phyloP scores from a whole-genome alignment of 1,139 yeast species.

The Geotrichum klebahnii region DNA sequence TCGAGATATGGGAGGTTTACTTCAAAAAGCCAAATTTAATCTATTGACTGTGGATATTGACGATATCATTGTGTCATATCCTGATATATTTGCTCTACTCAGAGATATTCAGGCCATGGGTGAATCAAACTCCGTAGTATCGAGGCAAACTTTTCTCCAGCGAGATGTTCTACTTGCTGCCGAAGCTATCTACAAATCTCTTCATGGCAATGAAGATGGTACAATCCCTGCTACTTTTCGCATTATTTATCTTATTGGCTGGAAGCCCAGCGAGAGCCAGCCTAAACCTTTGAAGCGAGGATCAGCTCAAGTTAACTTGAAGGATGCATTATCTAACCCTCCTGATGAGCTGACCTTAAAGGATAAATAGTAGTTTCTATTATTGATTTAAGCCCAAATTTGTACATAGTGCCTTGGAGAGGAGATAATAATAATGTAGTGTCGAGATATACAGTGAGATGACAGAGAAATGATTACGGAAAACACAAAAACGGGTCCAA shows the following conservation, averaged over 20 bases:
- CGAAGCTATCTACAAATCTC: conserved; percentile 63
- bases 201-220: conserved; percentile 56
- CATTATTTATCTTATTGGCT: conserved; percentile 79
- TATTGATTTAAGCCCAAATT: not conserved
- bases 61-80: conserved; percentile 78
- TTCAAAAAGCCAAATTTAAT: conserved; percentile 73
- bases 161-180: conserved; percentile 70
- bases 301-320: conserved; percentile 60
- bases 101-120: conserved; percentile 80
- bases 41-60: conserved; percentile 82
- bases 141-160: conserved; percentile 54
- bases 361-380: not conserved
- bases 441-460: not conserved
- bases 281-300: conserved; percentile 75
- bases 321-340: conserved; percentile 48
- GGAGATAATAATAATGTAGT: not conserved
- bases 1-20: conserved; percentile 66
- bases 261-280: conserved; percentile 70
- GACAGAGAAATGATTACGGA: not conserved
- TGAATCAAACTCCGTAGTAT: conserved; percentile 67
- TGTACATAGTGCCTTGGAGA: not conserved
- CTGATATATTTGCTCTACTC: conserved; percentile 62
- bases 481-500: conserved; percentile 1
- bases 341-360: conserved; percentile 11
- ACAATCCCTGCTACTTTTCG: conserved; percentile 58